Evolutionary conservation across 768 basidiomycete genomes (phyloP).

Genomic region (Phanerochaete carnosa): DNA sequence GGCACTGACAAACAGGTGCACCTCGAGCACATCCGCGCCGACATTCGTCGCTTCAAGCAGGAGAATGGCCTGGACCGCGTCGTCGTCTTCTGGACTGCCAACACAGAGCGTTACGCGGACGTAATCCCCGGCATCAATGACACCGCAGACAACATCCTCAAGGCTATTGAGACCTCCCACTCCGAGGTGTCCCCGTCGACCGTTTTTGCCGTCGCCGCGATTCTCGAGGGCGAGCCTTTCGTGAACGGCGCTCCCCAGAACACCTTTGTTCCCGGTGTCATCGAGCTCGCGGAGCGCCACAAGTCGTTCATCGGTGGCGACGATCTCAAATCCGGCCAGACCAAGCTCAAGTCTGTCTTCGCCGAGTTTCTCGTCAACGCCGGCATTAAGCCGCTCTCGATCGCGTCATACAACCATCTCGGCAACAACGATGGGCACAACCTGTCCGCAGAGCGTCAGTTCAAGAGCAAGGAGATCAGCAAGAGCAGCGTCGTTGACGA

Average conservation of each 20-base stretch:
- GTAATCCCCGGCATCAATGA: conserved; percentile 95
- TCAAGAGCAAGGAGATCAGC: conserved; percentile 98
- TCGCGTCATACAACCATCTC: conserved; percentile 97
- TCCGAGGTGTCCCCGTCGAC: conserved; percentile 95
- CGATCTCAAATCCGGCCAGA: conserved; percentile 97
- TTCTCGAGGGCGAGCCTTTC: conserved; percentile 93
- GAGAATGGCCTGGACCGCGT: conserved; percentile 81
- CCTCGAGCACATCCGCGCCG: conserved; percentile 87
- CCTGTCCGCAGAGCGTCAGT: conserved; percentile 86
- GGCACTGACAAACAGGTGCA: conserved; percentile 87
- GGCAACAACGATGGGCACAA: conserved; percentile 98
- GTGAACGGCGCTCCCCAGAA: conserved; percentile 99
- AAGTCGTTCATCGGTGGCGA: conserved; percentile 95
- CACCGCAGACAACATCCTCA: conserved; percentile 83
- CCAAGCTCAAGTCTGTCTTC: conserved; percentile 94
- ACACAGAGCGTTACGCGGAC: conserved; percentile 97
- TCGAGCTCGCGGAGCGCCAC: conserved; percentile 86
- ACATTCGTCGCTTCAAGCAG: conserved; percentile 91
- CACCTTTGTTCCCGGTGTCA: conserved; percentile 95
- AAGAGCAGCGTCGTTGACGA: conserved; percentile 98
- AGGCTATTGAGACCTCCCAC: conserved; percentile 80
- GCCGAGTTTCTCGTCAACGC: conserved; percentile 99
- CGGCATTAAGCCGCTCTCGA: conserved; percentile 95
- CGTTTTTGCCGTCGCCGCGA: conserved; percentile 91
- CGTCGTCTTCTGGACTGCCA: conserved; percentile 97